Evolutionary conservation across 768 basidiomycete genomes (phyloP), one percentile per base, ranked within the genome.

Genomic region (Filobasidium floriforme): DNA sequence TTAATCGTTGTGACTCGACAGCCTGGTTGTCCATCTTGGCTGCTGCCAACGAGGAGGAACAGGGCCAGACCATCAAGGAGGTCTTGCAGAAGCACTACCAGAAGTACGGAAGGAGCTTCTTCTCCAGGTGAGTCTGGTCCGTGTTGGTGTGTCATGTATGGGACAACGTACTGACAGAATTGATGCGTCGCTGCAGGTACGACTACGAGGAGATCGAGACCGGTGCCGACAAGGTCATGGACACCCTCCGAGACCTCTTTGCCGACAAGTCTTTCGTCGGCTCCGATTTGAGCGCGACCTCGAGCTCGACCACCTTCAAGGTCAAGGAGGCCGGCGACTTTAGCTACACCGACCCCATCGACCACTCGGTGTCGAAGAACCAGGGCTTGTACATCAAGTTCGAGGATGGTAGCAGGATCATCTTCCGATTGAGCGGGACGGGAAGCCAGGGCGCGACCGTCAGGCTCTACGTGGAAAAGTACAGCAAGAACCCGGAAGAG

Each of bases 171-270:
- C 14, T 44, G 18, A 22, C 3, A 7, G n/a, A 60, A 3, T 19
- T 19, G 26, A 26, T 22, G 18, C 18, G 18, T 28, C 37, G 15
- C 5, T 60, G 29, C n/a, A 80, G 93, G 68, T 98, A 99, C 80
- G 96, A 99, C 81, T 99, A 99, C 81, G 96, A 99, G 77, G 96
- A 98, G 78, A 91, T 96, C 55, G 84, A 90, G 1, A 91, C 92
- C 0, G 90, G 89, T 40, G 96, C 96, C 54, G 85, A 89, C 73
- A 86, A 86, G 68, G 82, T 99, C 69, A 91, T 98, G 74, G 84
- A 83, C 41, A 82, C 86, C 74, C 81, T 99, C 75, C 86, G 92
- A 77, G 79, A 82, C 11, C 84, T 85, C 43, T 86, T 94, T 79
- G 81, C 84, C 67, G 60, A 65, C 0, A 63, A 70, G 9, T 86